These are phyloP conservation scores for Fusarium albidum DNA, from an alignment of 2,329 filamentous ascomycete species.

Conservation along the genomic window DNA sequence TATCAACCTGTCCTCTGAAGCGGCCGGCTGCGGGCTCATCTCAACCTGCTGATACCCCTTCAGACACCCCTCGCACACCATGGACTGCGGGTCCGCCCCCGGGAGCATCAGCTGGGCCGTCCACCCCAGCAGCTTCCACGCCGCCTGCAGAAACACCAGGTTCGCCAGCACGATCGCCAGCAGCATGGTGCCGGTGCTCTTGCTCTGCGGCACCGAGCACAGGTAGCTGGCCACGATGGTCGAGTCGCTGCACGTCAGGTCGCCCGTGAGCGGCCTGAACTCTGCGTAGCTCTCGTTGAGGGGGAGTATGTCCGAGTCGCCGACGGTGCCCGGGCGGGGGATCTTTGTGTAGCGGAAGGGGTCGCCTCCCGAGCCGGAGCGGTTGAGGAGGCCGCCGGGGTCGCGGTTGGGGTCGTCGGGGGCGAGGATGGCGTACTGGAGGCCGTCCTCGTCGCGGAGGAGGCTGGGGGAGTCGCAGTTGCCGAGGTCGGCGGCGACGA, in stretches of 20 bases:
- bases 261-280: conserved; percentile 6
- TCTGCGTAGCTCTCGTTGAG: conserved; percentile 15
- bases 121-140: conserved; percentile 19
- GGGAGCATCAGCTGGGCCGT: conserved; percentile 10
- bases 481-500: conserved; percentile 17
- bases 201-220: conserved; percentile 20
- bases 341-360: conserved; percentile 7
- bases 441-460: not conserved
- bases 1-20: too few species aligned
- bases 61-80: conserved; percentile 8
- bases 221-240: conserved; percentile 25
- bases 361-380: not conserved
- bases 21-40: too few species aligned
- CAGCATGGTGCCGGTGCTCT: conserved; percentile 19
- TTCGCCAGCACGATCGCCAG: conserved; percentile 21
- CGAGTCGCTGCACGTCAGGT: not conserved
- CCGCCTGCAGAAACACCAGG: conserved; percentile 25
- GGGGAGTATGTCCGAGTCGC: not conserved
- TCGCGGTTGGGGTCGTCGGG: conserved; percentile 18
- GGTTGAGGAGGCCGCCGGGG: not conserved
- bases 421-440: conserved; percentile 18
- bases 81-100: not conserved
- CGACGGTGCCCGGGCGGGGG: not conserved
- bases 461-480: conserved; percentile 7
- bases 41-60: not conserved